phyloP scores from a whole-genome alignment of 331 rosid genomes.

The Quercus lobata region DNA sequence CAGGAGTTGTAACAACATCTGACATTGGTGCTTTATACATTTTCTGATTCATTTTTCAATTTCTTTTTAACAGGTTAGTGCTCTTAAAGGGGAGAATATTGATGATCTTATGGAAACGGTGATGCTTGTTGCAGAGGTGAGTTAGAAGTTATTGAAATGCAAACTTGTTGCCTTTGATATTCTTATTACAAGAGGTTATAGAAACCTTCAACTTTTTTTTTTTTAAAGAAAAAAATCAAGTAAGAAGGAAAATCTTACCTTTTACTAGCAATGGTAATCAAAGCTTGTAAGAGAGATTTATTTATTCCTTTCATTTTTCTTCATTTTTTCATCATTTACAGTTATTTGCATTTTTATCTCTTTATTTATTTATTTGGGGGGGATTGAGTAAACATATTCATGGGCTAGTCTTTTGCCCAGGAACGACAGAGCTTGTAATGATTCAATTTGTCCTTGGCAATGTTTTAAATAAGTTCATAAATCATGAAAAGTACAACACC shows the following conservation, averaged over 20 bases:
- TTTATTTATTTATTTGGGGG: not conserved
- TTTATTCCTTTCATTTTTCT: not conserved
- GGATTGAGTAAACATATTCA: not conserved
- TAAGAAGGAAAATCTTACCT: not conserved
- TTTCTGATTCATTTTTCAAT: slow-evolving; percentile 16
- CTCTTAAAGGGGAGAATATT: slow-evolving; percentile 83
- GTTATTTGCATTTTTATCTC: not conserved
- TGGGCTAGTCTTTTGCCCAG: not conserved
- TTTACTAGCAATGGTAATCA: not conserved
- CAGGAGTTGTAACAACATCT: slow-evolving; percentile 4
- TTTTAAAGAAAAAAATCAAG: not conserved
- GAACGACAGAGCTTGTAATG: not conserved
- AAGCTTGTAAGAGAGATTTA: not conserved
- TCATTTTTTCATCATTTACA: not conserved
- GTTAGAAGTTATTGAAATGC: slow-evolving; percentile 15
- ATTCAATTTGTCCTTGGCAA: not conserved
- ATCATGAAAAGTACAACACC: not conserved
- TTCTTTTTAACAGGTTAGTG: slow-evolving; percentile 67
- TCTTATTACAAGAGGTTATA: not conserved
- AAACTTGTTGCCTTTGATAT: slow-evolving; percentile 11
- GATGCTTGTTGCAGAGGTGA: slow-evolving; percentile 97
- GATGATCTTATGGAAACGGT: slow-evolving; percentile 91
- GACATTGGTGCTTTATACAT: slow-evolving; percentile 18
- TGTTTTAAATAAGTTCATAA: too few species aligned
- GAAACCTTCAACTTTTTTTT: not conserved